These are phyloP conservation scores for Candida argentea DNA, from an alignment of 805 yeast genomes.

Conservation along the genomic window DNA sequence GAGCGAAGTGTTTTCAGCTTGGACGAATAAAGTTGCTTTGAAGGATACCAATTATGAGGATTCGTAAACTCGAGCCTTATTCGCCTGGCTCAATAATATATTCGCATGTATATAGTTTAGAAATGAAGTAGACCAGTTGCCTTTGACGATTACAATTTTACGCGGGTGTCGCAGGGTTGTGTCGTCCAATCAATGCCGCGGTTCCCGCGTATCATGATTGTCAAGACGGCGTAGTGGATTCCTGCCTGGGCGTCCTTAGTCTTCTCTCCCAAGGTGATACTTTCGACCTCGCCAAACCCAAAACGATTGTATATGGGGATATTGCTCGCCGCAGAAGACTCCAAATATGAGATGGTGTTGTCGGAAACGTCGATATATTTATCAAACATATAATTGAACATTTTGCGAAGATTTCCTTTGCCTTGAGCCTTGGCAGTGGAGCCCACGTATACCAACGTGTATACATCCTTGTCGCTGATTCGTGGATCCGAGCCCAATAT, in stretches of 20 bases:
- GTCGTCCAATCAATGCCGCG: slow-evolving; percentile 26
- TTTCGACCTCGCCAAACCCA: slow-evolving; percentile 40
- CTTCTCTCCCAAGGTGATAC: slow-evolving; percentile 34
- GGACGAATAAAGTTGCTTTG: slow-evolving; percentile 21
- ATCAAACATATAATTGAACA: slow-evolving; percentile 39
- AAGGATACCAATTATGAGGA: background rate
- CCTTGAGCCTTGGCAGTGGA: slow-evolving; percentile 39
- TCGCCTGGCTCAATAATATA: no score
- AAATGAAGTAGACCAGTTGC: background rate
- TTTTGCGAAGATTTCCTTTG: slow-evolving; percentile 42
- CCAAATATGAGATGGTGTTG: slow-evolving; percentile 36
- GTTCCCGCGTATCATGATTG: slow-evolving; percentile 32
- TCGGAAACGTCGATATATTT: slow-evolving; percentile 33
- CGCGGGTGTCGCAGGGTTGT: slow-evolving; percentile 4
- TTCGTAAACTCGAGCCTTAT: background rate
- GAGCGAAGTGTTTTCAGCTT: slow-evolving; percentile 36
- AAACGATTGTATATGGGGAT: slow-evolving; percentile 45
- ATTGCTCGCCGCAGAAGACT: slow-evolving; percentile 31
- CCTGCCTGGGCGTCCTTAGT: slow-evolving; percentile 21
- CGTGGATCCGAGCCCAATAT: slow-evolving; percentile 32
- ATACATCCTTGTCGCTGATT: slow-evolving; percentile 25
- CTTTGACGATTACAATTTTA: slow-evolving; percentile 4
- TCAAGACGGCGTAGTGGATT: slow-evolving; percentile 30
- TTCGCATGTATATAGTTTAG: no score
- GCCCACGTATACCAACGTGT: slow-evolving; percentile 38